These are phyloP conservation scores for Musa itinerans DNA, from an alignment of 176 grass and related monocot genomes.

Conservation along the genomic window DNA sequence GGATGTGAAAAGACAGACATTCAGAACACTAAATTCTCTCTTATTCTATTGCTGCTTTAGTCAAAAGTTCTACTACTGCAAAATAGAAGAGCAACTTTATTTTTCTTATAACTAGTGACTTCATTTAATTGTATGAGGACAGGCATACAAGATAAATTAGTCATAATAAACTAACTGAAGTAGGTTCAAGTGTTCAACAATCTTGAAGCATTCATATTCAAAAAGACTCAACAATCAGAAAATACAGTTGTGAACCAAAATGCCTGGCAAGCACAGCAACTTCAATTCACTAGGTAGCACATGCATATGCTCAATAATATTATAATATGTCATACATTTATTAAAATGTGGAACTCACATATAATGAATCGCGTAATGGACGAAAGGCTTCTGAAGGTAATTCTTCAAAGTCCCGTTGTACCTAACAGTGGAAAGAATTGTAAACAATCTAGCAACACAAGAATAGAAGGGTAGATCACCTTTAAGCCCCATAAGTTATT, in stretches of 20 bases:
- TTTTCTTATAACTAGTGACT: too few relatives aligned
- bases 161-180: not conserved
- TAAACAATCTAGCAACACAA: conserved; percentile 20
- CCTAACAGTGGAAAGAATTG: conserved; percentile 43
- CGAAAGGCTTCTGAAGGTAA: conserved; percentile 81
- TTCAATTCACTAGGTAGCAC: not conserved
- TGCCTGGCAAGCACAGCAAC: not conserved
- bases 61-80: not conserved
- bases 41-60: not conserved
- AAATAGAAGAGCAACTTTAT: not conserved
- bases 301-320: not conserved
- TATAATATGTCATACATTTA: not conserved
- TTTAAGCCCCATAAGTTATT: not conserved
- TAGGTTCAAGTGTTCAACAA: not conserved
- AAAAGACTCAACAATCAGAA: too few relatives aligned
- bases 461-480: not conserved
- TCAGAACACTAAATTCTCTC: too few relatives aligned
- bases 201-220: not conserved
- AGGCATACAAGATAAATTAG: too few relatives aligned
- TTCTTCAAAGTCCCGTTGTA: conserved; percentile 99
- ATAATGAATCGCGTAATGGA: conserved; percentile 80
- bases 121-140: too few relatives aligned
- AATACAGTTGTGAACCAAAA: not conserved
- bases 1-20: too few relatives aligned
- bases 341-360: conserved; percentile 38